Evolutionary conservation across 2,329 filamentous ascomycete species (phyloP).

Genomic region (Aspergillus transmontanensis): DNA sequence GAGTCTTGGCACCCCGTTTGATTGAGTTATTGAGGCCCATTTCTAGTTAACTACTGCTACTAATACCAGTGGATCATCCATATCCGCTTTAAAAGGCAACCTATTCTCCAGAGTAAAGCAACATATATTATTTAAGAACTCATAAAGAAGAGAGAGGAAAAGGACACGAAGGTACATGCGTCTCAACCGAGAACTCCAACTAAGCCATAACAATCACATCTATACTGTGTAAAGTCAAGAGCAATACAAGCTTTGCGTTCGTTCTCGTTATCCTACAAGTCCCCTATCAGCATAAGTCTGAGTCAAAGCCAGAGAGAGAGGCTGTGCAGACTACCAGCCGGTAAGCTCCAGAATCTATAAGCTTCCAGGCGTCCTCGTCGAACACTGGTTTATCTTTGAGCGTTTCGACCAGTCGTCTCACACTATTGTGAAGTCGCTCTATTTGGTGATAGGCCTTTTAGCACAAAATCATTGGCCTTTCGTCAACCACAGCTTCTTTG

Average conservation of each 20-base stretch:
- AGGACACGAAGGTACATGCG: neutral
- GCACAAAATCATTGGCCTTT: neutral
- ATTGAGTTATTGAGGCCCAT: neutral
- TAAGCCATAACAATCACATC: neutral
- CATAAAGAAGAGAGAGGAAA: neutral
- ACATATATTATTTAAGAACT: neutral
- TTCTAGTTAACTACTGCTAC: neutral
- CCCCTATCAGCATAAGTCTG: neutral
- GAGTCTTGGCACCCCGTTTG: neutral
- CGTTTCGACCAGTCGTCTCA: slow-evolving; percentile 1
- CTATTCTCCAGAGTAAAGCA: neutral
- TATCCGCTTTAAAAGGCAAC: neutral
- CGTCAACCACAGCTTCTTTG: neutral
- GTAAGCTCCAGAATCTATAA: slow-evolving; percentile 1
- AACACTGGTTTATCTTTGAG: neutral
- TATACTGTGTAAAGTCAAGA: neutral
- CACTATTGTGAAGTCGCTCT: slow-evolving; percentile 4
- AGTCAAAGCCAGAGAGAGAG: neutral
- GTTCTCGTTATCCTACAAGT: neutral
- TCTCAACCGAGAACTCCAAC: neutral
- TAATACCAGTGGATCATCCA: neutral
- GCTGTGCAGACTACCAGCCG: slow-evolving; percentile 6
- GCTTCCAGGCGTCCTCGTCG: slow-evolving; percentile 12
- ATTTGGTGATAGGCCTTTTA: slow-evolving; percentile 5
- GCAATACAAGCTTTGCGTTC: neutral